A percentile compares a stretch with the other conserved stretches of the same genome.
Evolutionary conservation across 176 grass and related monocot species (phyloP).

Genomic region (Poa annua): DNA sequence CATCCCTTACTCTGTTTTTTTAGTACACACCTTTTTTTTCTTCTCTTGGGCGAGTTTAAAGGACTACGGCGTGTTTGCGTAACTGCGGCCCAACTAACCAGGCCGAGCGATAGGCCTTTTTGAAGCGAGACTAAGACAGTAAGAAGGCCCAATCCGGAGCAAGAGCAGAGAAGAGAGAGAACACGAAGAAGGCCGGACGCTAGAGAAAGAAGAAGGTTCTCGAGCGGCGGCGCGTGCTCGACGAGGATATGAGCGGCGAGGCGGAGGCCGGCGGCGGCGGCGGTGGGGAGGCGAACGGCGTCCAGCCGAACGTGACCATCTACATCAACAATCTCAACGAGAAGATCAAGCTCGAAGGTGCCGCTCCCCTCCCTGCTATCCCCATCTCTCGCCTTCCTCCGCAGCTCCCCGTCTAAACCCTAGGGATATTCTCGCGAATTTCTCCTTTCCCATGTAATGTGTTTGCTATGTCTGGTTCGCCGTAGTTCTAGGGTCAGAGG

Average conservation of each 20-base stretch:
- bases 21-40: no score
- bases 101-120: not conserved
- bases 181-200: not conserved
- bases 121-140: not conserved
- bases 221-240: slow-evolving; percentile 33
- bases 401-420: not conserved
- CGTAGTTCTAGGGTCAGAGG: not conserved
- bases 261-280: not conserved
- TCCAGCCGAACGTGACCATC: slow-evolving; percentile 74
- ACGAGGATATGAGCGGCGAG: slow-evolving; percentile 73
- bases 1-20: no score
- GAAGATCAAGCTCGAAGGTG: slow-evolving; percentile 95
- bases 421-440: slow-evolving; percentile 23
- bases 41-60: no score
- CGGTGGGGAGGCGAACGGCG: slow-evolving; percentile 53
- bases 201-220: slow-evolving; percentile 15
- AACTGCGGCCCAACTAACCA: not conserved
- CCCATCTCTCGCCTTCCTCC: not conserved
- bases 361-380: not conserved
- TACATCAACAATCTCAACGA: slow-evolving; percentile 99
- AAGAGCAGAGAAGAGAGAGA: not conserved
- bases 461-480: not conserved
- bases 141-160: slow-evolving; percentile 28
- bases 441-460: not conserved
- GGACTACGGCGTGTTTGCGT: not conserved